These are phyloP conservation scores for Clarireedia homoeocarpa DNA, from an alignment of 2,329 filamentous ascomycete genomes.

Conservation along the genomic window DNA sequence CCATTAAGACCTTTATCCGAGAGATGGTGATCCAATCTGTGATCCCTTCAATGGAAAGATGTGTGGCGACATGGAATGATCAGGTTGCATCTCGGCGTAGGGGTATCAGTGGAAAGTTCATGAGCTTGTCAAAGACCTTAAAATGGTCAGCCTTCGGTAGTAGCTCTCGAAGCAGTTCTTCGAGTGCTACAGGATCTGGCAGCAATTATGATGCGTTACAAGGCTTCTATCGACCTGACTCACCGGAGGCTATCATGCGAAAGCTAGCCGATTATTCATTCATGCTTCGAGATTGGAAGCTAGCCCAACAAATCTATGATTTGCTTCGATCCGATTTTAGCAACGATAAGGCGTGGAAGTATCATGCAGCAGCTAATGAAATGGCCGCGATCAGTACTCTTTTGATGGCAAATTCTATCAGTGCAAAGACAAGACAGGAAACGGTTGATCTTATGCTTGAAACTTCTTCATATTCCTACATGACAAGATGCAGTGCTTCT, in stretches of 20 bases:
- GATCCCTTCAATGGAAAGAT: conserved; percentile 91
- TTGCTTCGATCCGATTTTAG: conserved; percentile 80
- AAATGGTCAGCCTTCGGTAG: conserved; percentile 79
- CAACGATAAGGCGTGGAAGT: conserved; percentile 94
- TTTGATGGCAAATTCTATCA: conserved; percentile 63
- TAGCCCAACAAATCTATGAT: conserved; percentile 88
- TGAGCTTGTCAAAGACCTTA: conserved; percentile 68
- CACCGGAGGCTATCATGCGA: conserved; percentile 83
- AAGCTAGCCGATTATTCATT: conserved; percentile 93
- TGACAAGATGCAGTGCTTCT: conserved; percentile 71
- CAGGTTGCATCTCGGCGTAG: conserved; percentile 86
- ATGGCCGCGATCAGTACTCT: conserved; percentile 86
- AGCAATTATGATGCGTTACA: conserved; percentile 71
- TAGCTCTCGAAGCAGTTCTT: conserved; percentile 29
- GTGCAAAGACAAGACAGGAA: conserved; percentile 71
- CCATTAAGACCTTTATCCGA: conserved; percentile 80
- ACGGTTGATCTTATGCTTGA: conserved; percentile 82
- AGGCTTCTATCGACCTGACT: conserved; percentile 77
- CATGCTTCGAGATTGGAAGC: conserved; percentile 93
- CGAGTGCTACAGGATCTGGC: conserved; percentile 36
- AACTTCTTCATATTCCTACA: conserved; percentile 85
- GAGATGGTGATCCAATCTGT: conserved; percentile 95
- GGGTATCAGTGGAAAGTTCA: conserved; percentile 86
- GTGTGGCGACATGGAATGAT: conserved; percentile 90
- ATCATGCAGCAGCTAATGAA: conserved; percentile 89